phyloP scores from a whole-genome alignment of 2,329 filamentous ascomycete genomes.

The Aspergillus sp. region DNA sequence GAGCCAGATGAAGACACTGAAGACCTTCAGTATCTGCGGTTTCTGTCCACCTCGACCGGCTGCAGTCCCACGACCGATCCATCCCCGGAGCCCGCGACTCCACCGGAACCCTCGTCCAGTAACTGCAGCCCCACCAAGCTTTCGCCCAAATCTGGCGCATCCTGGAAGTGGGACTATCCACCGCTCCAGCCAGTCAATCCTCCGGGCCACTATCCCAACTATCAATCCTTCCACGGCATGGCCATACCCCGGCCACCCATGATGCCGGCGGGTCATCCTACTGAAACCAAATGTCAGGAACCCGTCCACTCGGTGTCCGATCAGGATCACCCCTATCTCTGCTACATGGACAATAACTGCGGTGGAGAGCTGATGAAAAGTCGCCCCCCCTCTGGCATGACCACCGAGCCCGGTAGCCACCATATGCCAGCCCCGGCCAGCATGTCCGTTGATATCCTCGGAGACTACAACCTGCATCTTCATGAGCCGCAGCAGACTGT shows the following conservation, averaged over 20 bases:
- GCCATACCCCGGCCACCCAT: conserved; percentile 20
- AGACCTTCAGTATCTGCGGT: conserved; percentile 36
- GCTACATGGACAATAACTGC: conserved; percentile 22
- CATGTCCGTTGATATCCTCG: conserved; percentile 25
- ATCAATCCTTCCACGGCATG: conserved; percentile 23
- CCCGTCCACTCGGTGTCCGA: conserved; percentile 11
- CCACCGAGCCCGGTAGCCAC: conserved; percentile 16
- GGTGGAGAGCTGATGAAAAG: conserved; percentile 12
- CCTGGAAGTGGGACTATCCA: conserved; percentile 32
- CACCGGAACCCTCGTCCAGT: conserved; percentile 30
- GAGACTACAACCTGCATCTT: conserved; percentile 24
- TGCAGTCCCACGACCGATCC: conserved; percentile 39
- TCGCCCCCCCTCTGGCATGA: conserved; percentile 17
- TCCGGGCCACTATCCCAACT: conserved; percentile 21
- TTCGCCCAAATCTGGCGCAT: conserved; percentile 14
- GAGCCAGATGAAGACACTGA: conserved; percentile 37
- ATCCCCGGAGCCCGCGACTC: conserved; percentile 37
- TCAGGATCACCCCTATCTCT: conserved; percentile 23
- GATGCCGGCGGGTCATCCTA: conserved; percentile 13
- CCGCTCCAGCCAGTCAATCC: conserved; percentile 15
- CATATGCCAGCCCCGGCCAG: conserved; percentile 11
- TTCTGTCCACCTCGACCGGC: conserved; percentile 36
- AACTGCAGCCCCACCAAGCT: conserved; percentile 20
- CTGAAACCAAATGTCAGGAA: conserved; percentile 13
- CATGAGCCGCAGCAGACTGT: conserved; percentile 22